Evolutionary conservation across 2,329 filamentous ascomycete genomes (phyloP), one percentile per base, ranked within the genome.

Genomic region (Fusarium newnesense): DNA sequence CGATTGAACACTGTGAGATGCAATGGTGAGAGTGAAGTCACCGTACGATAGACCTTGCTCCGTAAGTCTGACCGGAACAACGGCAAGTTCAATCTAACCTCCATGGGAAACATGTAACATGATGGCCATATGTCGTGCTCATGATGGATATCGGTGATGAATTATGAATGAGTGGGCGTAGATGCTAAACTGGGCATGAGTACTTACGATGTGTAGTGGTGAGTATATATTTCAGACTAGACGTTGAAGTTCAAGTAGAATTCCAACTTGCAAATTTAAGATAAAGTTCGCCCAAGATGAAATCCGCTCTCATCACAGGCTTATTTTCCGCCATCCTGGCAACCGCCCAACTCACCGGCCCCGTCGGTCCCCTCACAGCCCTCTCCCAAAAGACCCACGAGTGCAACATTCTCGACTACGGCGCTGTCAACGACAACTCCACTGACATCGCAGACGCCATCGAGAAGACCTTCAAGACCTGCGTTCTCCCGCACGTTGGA

Each of bases 191-290:
- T 9, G 36, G 18, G 7, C 1, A 54, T 7, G 13, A 13, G 30
- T 7, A 16, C 4, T 50, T 11, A 36, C 9, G 3, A 24, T 24
- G n/a, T 10, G 21, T 24, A 36, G 10, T 10, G 10, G 19, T 5
- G 16, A 37, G 37, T 56, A 56, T 56, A 56, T 56, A 56, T 56
- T 9, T 4, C 5, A 21, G 21, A 34, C n/a, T 24, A 32, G 12
- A 0, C 8, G 39, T 8, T 7, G 5, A 8, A 4, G 13, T 34
- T n/a, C 5, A 16, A 21, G 7, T 9, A 21, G 24, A 0, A 16
- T 3, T 30, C 2, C 1, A 21, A 18, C 0, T n/a, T 2, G 2
- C 32, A 8, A 8, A 24, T 19, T 21, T 2, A 2, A 42, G 3
- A 16, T 1, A 30, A 12, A 9, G 1, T 3, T 34, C 2, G n/a